A percentile compares a stretch with the other conserved stretches of the same genome.
Conservation (phyloP, 2,329 filamentous ascomycete species). For the Neonectria hederae region DNA sequence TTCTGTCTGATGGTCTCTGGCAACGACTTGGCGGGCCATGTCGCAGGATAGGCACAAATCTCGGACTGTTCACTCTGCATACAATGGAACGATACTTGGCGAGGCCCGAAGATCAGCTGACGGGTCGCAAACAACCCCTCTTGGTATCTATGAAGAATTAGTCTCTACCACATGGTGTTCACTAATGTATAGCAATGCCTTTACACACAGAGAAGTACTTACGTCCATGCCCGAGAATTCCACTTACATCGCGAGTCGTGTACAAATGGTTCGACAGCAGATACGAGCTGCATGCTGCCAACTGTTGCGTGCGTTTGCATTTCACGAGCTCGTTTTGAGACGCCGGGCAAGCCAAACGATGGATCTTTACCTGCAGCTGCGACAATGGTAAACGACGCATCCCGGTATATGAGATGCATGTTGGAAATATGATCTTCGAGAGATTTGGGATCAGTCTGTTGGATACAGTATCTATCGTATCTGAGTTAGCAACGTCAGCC, state of each 20-base stretch:
- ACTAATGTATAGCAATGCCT: too few species aligned
- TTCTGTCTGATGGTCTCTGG: background rate
- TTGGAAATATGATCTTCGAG: background rate
- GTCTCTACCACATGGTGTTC: too few species aligned
- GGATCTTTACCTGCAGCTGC: slow-evolving; percentile 4
- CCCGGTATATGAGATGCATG: slow-evolving; percentile 12
- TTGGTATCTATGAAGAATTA: background rate
- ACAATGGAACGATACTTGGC: slow-evolving; percentile 7
- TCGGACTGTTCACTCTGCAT: background rate
- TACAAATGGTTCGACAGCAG: slow-evolving; percentile 1
- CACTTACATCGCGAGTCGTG: background rate
- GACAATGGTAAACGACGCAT: slow-evolving; percentile 7
- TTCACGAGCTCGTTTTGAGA: background rate
- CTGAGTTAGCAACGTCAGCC: too few species aligned
- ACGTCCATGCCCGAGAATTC: slow-evolving; percentile 10
- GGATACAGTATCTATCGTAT: slow-evolving; percentile 2
- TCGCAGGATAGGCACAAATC: background rate
- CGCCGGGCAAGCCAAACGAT: slow-evolving; percentile 11
- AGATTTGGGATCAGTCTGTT: background rate
- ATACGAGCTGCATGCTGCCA: background rate
- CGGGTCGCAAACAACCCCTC: slow-evolving; percentile 5
- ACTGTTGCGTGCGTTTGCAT: background rate
- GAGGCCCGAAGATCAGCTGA: background rate
- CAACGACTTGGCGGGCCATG: background rate
- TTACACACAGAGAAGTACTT: background rate